phyloP scores from a whole-genome alignment of 495 filamentous ascomycete species.

The Lasiosphaeria miniovina region DNA sequence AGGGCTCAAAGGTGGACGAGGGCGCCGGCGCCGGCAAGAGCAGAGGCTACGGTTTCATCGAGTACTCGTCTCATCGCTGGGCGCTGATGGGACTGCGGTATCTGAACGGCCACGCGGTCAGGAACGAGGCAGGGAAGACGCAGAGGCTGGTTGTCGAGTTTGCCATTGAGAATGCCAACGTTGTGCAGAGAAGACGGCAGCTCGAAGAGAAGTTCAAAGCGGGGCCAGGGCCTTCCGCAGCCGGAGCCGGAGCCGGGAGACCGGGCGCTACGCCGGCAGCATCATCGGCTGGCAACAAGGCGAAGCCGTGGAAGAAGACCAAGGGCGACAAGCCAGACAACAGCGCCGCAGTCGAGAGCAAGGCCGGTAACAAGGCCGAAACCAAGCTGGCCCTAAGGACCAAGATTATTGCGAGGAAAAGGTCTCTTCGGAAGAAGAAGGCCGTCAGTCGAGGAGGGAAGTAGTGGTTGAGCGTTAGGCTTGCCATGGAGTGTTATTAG shows the following conservation, averaged over 20 bases:
- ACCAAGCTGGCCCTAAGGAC: constrained; percentile 40
- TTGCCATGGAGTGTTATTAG: neutral
- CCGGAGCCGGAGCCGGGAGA: too few species aligned
- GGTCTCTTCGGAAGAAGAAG: constrained; percentile 51
- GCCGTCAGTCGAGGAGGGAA: constrained; percentile 27
- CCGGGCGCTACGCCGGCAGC: too few species aligned
- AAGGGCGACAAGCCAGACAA: constrained; percentile 12
- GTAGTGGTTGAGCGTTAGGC: constrained; percentile 16
- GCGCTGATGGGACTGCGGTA: constrained; percentile 93
- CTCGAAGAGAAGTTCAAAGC: constrained; percentile 50
- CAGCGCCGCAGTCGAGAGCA: constrained; percentile 12
- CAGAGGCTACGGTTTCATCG: constrained; percentile 94
- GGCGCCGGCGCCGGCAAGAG: constrained; percentile 66
- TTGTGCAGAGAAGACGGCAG: constrained; percentile 74
- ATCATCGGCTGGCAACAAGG: constrained; percentile 2
- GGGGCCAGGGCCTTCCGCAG: too few species aligned
- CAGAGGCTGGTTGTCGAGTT: constrained; percentile 88
- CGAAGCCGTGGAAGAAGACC: constrained; percentile 7
- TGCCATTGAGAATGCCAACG: constrained; percentile 96
- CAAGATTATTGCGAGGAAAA: constrained; percentile 48
- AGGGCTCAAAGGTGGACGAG: constrained; percentile 78
- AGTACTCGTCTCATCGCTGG: constrained; percentile 90
- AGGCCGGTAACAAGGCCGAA: constrained; percentile 29
- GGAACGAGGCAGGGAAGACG: constrained; percentile 47
- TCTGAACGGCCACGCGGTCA: constrained; percentile 80